Percentiles rank a stretch among this genome's conserved stretches.
Evolutionary conservation across 495 filamentous ascomycete species (phyloP).

Genomic region (Podospora conica): DNA sequence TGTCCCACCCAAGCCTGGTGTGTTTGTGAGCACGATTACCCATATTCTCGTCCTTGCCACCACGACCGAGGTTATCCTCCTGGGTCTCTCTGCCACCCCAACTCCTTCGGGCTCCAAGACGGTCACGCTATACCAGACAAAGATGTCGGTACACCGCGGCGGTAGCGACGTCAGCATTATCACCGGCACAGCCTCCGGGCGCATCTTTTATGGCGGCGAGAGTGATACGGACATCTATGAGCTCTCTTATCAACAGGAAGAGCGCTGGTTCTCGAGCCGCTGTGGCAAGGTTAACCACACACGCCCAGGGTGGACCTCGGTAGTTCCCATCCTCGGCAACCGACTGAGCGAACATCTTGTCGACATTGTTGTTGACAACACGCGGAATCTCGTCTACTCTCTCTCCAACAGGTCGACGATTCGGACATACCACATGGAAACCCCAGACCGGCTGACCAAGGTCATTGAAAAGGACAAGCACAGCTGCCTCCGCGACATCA

Average conservation of each 20-base stretch:
- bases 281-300: slow-evolving; percentile 83
- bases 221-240: slow-evolving; percentile 83
- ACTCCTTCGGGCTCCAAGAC: slow-evolving; percentile 56
- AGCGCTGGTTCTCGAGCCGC: slow-evolving; percentile 85
- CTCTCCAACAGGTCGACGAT: slow-evolving; percentile 81
- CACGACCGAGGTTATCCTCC: slow-evolving; percentile 68
- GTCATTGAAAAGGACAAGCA: slow-evolving; percentile 51
- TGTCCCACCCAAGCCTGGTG: slow-evolving; percentile 66
- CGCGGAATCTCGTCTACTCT: slow-evolving; percentile 80
- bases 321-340: slow-evolving; percentile 50
- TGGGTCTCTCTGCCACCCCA: slow-evolving; percentile 64
- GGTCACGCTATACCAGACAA: slow-evolving; percentile 74
- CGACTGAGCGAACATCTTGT: slow-evolving; percentile 52
- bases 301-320: slow-evolving; percentile 62
- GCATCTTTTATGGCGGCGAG: slow-evolving; percentile 86
- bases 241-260: slow-evolving; percentile 90
- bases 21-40: slow-evolving; percentile 78
- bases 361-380: slow-evolving; percentile 82
- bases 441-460: slow-evolving; percentile 42
- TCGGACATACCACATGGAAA: slow-evolving; percentile 72
- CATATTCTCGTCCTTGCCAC: slow-evolving; percentile 88
- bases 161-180: slow-evolving; percentile 67
- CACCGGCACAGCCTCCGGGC: slow-evolving; percentile 70
- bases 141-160: slow-evolving; percentile 66
- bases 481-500: slow-evolving; percentile 56